Evolutionary conservation across 371 early-diverging fungal genomes (phyloP), one percentile per base, ranked within the genome.

Genomic region (Syncephalastrum racemosum): DNA sequence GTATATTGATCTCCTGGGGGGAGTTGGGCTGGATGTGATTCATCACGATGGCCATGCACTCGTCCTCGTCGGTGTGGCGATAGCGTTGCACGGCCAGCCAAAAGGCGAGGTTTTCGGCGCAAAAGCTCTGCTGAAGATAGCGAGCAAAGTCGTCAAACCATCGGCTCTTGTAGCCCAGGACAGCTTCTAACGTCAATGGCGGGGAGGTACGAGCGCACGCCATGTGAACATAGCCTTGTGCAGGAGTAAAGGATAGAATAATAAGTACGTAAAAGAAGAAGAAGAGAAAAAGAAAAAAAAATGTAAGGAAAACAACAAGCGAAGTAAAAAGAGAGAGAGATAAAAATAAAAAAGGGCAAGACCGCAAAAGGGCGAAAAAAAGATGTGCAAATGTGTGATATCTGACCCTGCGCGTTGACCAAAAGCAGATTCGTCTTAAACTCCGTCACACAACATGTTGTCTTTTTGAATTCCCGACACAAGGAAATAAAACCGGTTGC

Each of bases 1-100:
- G 79, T 40, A 78, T 78, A 47, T 78, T 78, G 58, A 78, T 78
- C 51, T 78, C 79, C 54, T 71, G 71, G n/a, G 72, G 63, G 19
- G 79, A 68, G 46, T 75, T 78, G 24, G 79, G 67, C 23, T 59
- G 67, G 20, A 78, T 66, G 47, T 71, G 66, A 4, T 56, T 64
- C 42, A 55, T 36, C 15, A 78, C 53, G 36, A 78, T 73, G 2
- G 51, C 44, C 14, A 64, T 59, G 18, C 67, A 62, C 56, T 46
- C 6, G 4, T 36, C 57, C 50, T 53, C 31, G 50, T 25, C 50
- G 36, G 10, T 36, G 50, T 50, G 24, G 25, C 31, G 20, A 46
- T 75, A 75, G 14, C 64, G 63, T 59, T 66, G 73, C 6, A 67
- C 66, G 7, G 79, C 73, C 36, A 73, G 50, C 75, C 75, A 78